These are phyloP conservation scores for Starmerella tilneyi DNA, from an alignment of 805 yeast species.

Conservation along the genomic window DNA sequence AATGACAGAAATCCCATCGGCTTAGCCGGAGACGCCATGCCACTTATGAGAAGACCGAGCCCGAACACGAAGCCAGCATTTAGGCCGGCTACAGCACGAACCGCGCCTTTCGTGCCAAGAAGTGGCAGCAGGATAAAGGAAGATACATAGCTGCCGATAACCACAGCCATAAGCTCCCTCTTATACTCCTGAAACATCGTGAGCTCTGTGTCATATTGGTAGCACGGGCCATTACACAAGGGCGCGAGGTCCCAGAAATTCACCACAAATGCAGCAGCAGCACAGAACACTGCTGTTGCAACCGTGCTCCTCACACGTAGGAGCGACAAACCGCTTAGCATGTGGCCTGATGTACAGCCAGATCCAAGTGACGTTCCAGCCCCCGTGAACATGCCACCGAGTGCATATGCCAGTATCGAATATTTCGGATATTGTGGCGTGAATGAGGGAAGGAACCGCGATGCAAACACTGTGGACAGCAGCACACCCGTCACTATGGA, in stretches of 20 bases:
- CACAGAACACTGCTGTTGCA: slow-evolving; percentile 36
- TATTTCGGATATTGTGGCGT: slow-evolving; percentile 3
- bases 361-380: slow-evolving; percentile 40
- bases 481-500: slow-evolving; percentile 35
- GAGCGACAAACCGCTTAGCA: slow-evolving; percentile 43
- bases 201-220: not conserved
- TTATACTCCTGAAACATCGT: not conserved
- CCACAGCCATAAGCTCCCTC: not conserved
- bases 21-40: slow-evolving; percentile 39
- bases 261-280: slow-evolving; percentile 30
- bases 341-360: slow-evolving; percentile 50
- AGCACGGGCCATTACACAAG: slow-evolving; percentile 5
- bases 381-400: slow-evolving; percentile 40
- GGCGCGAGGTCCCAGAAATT: slow-evolving; percentile 12
- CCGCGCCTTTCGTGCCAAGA: not conserved
- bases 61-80: slow-evolving; percentile 36
- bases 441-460: slow-evolving; percentile 8
- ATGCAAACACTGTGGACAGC: slow-evolving; percentile 26
- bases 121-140: not conserved
- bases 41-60: slow-evolving; percentile 39
- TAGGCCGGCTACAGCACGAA: slow-evolving; percentile 4
- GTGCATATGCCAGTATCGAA: slow-evolving; percentile 12
- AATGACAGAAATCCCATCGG: slow-evolving; percentile 41
- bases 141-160: not conserved
- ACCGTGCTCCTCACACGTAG: slow-evolving; percentile 37